Evolutionary conservation across 2,329 filamentous ascomycete genomes (phyloP), one percentile per base, ranked within the genome.

Genomic region (Cyphellophora attinorum): DNA sequence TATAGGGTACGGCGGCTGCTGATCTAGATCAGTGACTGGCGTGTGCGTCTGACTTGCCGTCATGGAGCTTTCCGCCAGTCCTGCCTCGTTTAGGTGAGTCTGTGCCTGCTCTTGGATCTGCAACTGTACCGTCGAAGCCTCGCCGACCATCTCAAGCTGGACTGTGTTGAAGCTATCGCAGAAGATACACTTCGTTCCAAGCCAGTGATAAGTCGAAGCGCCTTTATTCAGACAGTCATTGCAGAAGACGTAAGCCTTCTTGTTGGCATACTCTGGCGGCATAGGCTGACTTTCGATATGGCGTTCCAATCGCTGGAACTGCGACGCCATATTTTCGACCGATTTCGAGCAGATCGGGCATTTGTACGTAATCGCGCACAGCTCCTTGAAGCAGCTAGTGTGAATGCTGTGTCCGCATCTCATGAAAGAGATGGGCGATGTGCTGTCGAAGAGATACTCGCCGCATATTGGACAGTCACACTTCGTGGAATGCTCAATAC

Each of bases 301-400:
- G 34, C 86, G 75, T 51, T 95, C 89, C 19, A 96, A 63, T 48
- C 91, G 91, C 31, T 85, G 79, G 64, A 96, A 98, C 49, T 93
- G 83, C 23, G 84, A 75, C 53, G 95, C 89, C 89, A 98, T 98
- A 54, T 96, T 96, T 46, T 85, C 76, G n/a, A 93, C 81, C 45
- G 84, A 94, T 59, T 91, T 93, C 62, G 81, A 93, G 70, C 91
- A 98, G 31, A 95, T 86, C 1, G 89, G 91, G 51, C 91, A 98
- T 53, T 89, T 93, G 64, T 96, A 98, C 5, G 88, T 93, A 3
- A 77, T 79, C 50, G 80, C 79, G 67, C 93, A 88, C 55, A 94
- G 83, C 49, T 91, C 76, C 29, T 84, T 76, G 53, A 93, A 91
- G 60, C 91, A 98, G 39, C 75, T 76, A 50, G 82, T 79, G 59